These are phyloP conservation scores for Phytophthora boehmeriae DNA, from an alignment of 352 stramenopile genomes.

Conservation along the genomic window DNA sequence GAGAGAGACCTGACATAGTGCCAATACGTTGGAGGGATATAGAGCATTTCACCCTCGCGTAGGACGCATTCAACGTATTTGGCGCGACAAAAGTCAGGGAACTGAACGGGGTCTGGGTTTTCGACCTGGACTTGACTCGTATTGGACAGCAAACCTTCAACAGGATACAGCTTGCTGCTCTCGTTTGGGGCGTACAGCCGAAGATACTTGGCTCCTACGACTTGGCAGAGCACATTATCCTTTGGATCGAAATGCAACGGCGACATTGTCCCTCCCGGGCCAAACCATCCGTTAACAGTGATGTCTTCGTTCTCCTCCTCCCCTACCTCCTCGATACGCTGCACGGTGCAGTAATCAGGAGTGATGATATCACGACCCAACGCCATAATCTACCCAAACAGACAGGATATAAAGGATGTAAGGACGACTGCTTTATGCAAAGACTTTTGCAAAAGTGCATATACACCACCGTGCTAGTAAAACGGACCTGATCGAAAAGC, in stretches of 20 bases:
- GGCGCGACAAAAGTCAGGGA: conserved; percentile 55
- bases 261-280: conserved; percentile 77
- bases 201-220: conserved; percentile 86
- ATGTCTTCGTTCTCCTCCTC: conserved; percentile 68
- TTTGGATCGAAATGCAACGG: conserved; percentile 90
- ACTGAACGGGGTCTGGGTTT: conserved; percentile 46
- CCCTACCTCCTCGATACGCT: conserved; percentile 46
- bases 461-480: background rate
- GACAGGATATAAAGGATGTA: too few species aligned
- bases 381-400: conserved; percentile 66
- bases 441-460: too few species aligned
- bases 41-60: conserved; percentile 80
- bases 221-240: conserved; percentile 91
- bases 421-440: too few species aligned
- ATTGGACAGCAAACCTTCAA: conserved; percentile 86
- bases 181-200: conserved; percentile 76
- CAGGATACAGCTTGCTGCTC: conserved; percentile 78
- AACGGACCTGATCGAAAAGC: conserved; percentile 88
- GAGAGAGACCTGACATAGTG: conserved; percentile 87
- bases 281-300: conserved; percentile 89
- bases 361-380: conserved; percentile 83
- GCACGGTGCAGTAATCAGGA: conserved; percentile 89
- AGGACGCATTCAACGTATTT: conserved; percentile 78
- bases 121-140: conserved; percentile 82
- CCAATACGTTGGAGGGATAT: conserved; percentile 89